Base-by-base conservation (phyloP, 306 rosid species). In the Cicer cuneatum region DNA sequence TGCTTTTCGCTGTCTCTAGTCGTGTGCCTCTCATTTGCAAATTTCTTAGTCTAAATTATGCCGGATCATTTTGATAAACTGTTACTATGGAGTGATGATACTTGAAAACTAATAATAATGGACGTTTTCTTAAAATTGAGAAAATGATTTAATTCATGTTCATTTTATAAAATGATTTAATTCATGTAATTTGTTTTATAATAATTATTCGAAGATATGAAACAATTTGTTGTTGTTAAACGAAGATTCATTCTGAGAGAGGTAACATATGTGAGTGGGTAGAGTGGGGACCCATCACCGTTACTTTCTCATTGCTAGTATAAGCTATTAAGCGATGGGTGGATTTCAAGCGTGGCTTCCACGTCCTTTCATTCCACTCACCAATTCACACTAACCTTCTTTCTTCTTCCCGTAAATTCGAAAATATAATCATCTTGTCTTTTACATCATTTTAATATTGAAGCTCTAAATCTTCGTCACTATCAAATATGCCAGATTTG, bases 291-390 rank as follows among this genome's bases (percentile, higher is more conserved):
- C 14, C 78, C 74, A 76, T 54, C 37, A 5, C 46, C 64, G 12
- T 51, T 6, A 41, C 40, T 67, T 68, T 39, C 68, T 16, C 52
- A 29, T 64, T 35, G 6, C 13, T 1, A 29, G 35, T 3, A 21
- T 61, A 48, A 51, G 68, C 54, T n/a, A n/a, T 39, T 39, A 10
- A 16, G 18, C 52, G 7, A 56, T 67, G 60, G 16, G 61, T 82
- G 80, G 80, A 69, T 68, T 61, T 73, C 80, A 78, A 53, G 63
- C 74, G 77, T 82, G 86, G 61, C 77, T 78, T 68, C 80, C 80
- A 45, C 80, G 83, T 82, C 83, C 80, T 63, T 64, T 71, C 71
- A 21, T 70, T 46, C 73, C 81, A 63, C 68, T 74, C 68, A 61
- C 77, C 77, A 13, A 8, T 74, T 69, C 59, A 60, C 45, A 68